Evolutionary conservation across 176 grass and related monocot species (phyloP), one percentile per base, ranked within the genome.

Genomic region (Carex kokanica): DNA sequence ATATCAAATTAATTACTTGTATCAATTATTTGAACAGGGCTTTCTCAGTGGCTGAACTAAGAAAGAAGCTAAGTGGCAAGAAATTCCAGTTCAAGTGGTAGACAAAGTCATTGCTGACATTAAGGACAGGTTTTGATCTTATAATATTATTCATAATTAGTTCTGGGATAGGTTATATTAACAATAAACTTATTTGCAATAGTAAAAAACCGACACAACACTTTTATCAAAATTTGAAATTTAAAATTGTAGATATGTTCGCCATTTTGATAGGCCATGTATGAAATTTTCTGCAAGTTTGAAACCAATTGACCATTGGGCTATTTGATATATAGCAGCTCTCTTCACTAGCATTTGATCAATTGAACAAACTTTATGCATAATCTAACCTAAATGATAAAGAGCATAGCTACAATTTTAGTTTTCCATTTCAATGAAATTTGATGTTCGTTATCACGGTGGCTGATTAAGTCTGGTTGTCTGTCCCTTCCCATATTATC

Each of bases 11-110:
- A 88, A 64, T 31, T 53, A 83, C 12, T 21, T 2, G 14, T 74
- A 32, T 63, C 45, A 11, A 75, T 85, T 74, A 73, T 77, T 77
- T 83, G 75, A 25, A 32, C 90, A 98, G 96, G 82, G 82, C 93
- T 82, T 95, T 86, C 84, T 93, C 92, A 34, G 84, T 90, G 67
- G 85, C 88, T 68, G 96, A 98, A 74, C 91, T 98, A 71, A 87
- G 82, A 65, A 98, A 95, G 83, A 98, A 98, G 85, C 86, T 98
- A 67, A 17, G 51, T 55, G 86, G 84, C 79, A 98, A 90, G 71
- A 98, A 86, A 36, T 93, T 88, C 86, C 91, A 55, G 21, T 29
- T 77, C 34, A 91, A 83, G 81, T 81, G 82, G 86, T 95, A 73
- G 87, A 95, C 70, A 12, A 83, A 83, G 84, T 95, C 55, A 84